Base-by-base conservation (phyloP, 2,329 filamentous ascomycete species). In the Phialophora macrospora region DNA sequence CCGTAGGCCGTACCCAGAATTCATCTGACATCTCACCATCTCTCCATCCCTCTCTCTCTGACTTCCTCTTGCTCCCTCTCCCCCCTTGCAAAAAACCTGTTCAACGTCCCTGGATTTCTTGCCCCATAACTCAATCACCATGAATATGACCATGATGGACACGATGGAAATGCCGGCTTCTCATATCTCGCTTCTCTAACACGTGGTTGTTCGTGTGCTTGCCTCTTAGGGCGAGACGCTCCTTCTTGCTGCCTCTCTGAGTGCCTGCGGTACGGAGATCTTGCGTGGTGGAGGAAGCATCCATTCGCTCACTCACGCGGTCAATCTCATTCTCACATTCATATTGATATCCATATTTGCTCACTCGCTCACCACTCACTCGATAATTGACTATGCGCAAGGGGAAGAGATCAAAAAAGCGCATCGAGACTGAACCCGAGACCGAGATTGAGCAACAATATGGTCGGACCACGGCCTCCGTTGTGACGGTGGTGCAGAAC, bases 171-270 rank as follows among this genome's bases (percentile, higher is more conserved):
- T 58, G 44, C 58, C 58, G 24, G 63, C 63, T 24, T 65, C 63
- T n/a, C 58, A 65, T 4, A 54, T 46, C n/a, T 61, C 63, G 24
- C 52, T 38, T 46, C 63, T 65, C 54, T 65, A 61, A 65, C 63
- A 46, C 49, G 30, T 34, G 28, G 44, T 26, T 55, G 30, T 3
- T 30, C 30, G 8, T 30, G 30, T 30, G 30, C 28, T 30, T 30
- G 28, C 7, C 6, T 44, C 4, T n/a, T n/a, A 4, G 6, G 17
- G 17, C 17, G 5, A 44, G 38, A 44, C 17, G 6, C 6, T 8
- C 38, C 14, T n/a, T 17, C 34, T n/a, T 2, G 17, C 7, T 30
- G 34, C 11, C 9, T 30, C 30, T 9, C 30, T 30, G 30, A 30
- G 30, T 30, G 4, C 1, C 4, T 44, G 38, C 5, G 1, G 6